These are phyloP conservation scores for Neophaeococcomyces aloes DNA, from an alignment of 2,329 filamentous ascomycete species.

Conservation along the genomic window DNA sequence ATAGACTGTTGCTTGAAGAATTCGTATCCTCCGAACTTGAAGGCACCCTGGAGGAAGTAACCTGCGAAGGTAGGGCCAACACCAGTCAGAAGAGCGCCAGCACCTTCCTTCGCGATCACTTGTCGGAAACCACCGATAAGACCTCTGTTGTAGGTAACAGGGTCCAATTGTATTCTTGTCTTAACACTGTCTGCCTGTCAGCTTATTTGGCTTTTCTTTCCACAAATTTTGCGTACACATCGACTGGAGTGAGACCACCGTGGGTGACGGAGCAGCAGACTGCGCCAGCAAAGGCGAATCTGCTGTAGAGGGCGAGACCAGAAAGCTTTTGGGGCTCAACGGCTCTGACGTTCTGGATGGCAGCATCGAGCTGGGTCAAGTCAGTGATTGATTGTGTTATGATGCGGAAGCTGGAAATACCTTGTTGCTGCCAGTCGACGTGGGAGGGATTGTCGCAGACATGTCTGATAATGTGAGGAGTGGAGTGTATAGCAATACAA, in stretches of 20 bases:
- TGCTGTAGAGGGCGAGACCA: slow-evolving; percentile 68
- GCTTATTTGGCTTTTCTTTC: slow-evolving; percentile 19
- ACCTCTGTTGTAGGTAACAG: slow-evolving; percentile 76
- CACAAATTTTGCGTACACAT: slow-evolving; percentile 73
- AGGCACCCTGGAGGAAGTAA: slow-evolving; percentile 88
- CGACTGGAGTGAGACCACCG: slow-evolving; percentile 91
- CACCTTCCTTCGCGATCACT: slow-evolving; percentile 74
- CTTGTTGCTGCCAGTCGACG: slow-evolving; percentile 43
- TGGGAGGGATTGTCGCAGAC: slow-evolving; percentile 35
- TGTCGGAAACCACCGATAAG: slow-evolving; percentile 78
- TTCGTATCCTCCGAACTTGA: slow-evolving; percentile 93
- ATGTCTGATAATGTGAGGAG: slow-evolving; percentile 23
- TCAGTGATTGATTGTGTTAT: too few species aligned
- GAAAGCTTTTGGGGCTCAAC: slow-evolving; percentile 44
- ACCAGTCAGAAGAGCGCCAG: slow-evolving; percentile 75
- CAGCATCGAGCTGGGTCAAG: slow-evolving; percentile 32
- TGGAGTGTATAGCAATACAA: slow-evolving; percentile 8
- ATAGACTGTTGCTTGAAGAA: slow-evolving; percentile 92
- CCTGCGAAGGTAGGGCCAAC: slow-evolving; percentile 75
- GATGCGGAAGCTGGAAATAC: slow-evolving; percentile 3
- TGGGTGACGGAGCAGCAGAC: slow-evolving; percentile 98
- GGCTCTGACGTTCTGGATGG: slow-evolving; percentile 39
- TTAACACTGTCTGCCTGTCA: slow-evolving; percentile 58
- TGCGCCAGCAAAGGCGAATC: slow-evolving; percentile 70
- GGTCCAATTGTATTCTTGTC: slow-evolving; percentile 90